phyloP scores from a whole-genome alignment of 192 early-diverging fungal genomes.

The Entophlyctis luteolus region DNA sequence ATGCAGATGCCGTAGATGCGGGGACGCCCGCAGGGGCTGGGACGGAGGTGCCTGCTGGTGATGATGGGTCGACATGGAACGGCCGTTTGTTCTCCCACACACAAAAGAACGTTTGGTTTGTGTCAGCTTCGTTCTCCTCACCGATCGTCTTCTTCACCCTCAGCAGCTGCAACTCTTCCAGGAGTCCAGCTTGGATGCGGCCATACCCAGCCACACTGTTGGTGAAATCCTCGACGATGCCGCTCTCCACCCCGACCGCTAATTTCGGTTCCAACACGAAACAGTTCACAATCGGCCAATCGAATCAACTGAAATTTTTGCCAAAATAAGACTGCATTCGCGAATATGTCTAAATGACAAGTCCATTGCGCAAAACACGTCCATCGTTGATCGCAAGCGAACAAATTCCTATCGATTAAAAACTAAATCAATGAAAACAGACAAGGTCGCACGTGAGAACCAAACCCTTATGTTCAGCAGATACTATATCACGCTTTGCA shows the following conservation, averaged over 20 bases:
- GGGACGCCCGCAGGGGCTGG: background rate
- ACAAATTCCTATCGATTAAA: conserved; percentile 64
- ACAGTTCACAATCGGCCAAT: background rate
- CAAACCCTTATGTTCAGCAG: too few relatives aligned
- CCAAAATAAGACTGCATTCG: conserved; percentile 68
- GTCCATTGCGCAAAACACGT: conserved; percentile 84
- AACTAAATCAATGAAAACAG: background rate
- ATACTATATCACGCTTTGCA: too few relatives aligned
- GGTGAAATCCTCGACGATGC: conserved; percentile 80
- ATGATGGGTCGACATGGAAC: background rate
- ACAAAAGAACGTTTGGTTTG: background rate
- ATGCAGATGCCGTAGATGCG: background rate
- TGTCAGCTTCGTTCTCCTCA: conserved; percentile 35
- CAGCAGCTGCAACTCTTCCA: conserved; percentile 81
- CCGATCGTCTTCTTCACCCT: conserved; percentile 76
- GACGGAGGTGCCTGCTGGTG: background rate
- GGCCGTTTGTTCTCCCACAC: background rate
- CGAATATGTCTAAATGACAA: conserved; percentile 76
- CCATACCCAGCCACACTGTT: conserved; percentile 78
- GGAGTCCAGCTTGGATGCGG: conserved; percentile 89
- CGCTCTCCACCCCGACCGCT: conserved; percentile 66
- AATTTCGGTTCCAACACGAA: conserved; percentile 50
- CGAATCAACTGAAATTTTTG: background rate
- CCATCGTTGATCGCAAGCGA: conserved; percentile 66
- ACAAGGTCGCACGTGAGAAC: too few relatives aligned